Evolutionary conservation across 106 monocot genomes (phyloP), one percentile per base, ranked within the genome.

Genomic region (Acanthochlamys bracteata): DNA sequence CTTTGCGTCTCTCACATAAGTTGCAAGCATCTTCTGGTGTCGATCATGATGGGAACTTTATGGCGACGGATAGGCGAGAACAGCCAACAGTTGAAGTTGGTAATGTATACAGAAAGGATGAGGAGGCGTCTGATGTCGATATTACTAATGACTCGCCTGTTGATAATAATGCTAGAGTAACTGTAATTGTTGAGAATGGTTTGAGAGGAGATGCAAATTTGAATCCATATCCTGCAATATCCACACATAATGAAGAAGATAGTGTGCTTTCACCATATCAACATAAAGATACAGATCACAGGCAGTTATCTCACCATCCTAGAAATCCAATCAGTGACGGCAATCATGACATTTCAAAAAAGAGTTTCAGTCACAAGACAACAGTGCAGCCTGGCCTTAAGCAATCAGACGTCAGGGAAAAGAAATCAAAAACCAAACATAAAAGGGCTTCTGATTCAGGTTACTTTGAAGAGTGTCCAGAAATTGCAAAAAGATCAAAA

Each of bases 401-500:
- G 20, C 57, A 67, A 64, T 24, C 23, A 24, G 73, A 60, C 1
- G 19, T 17, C 52, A 19, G n/a, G 10, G 73, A 77, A 71, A 80
- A 10, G 66, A 46, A 13, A 52, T 12, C 64, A 0, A 85, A 88
- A 66, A 11, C 33, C 4, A 85, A 71, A 41, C 60, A 58, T 21
- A 79, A 80, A 79, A 75, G 80, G 41, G 27, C 42, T 66, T 70
- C 63, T 39, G 64, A 52, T 40, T 33, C 60, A 57, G 73, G 74
- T 23, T 64, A 42, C 23, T 57, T 69, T 21, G 61, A 65, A 39
- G 83, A 78, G 66, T 79, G 78, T 49, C 27, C 47, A 42, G 69
- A 64, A 72, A 73, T 39, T 78, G 58, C 41, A 19, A 86, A 84
- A 69, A 84, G 40, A 66, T 55, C 71, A 26, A 83, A 74, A 65